phyloP scores from a whole-genome alignment of 306 rosid genomes.

The Medicago lupulina region DNA sequence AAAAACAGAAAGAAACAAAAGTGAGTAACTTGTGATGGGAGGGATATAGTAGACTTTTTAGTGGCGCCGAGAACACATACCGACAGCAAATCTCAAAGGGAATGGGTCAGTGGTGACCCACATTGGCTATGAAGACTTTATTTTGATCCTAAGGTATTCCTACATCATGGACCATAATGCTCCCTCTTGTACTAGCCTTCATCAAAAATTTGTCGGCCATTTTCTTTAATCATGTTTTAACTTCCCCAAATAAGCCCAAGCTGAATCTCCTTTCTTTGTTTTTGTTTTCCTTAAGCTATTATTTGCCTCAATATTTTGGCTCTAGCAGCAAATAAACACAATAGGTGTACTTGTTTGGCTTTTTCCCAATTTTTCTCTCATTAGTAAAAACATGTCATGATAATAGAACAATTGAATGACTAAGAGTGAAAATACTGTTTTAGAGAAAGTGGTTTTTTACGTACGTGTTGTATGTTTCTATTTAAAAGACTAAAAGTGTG shows the following conservation, averaged over 20 bases:
- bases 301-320: constrained; percentile 9
- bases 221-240: constrained; percentile 38
- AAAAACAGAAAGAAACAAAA: not conserved
- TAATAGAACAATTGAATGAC: not conserved
- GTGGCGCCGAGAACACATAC: constrained; percentile 45
- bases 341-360: not conserved
- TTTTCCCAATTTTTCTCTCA: not conserved
- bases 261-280: constrained; percentile 30
- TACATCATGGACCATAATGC: constrained; percentile 63
- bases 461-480: not conserved
- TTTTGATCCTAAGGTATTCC: constrained; percentile 40
- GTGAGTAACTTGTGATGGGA: constrained; percentile 4
- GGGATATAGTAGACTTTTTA: constrained; percentile 21
- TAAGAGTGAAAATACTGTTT: not conserved
- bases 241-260: constrained; percentile 19
- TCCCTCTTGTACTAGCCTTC: constrained; percentile 45
- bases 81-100: constrained; percentile 69
- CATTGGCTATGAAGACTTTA: constrained; percentile 48
- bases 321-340: not conserved
- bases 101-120: constrained; percentile 67
- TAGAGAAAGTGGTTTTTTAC: not conserved
- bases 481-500: not conserved
- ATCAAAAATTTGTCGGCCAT: constrained; percentile 59
- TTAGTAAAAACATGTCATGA: not conserved
- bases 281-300: not conserved